A percentile compares a stretch with the other conserved stretches of the same genome.
Evolutionary conservation across 2,329 filamentous ascomycete species (phyloP).

Genomic region (Apiospora saccharicola): DNA sequence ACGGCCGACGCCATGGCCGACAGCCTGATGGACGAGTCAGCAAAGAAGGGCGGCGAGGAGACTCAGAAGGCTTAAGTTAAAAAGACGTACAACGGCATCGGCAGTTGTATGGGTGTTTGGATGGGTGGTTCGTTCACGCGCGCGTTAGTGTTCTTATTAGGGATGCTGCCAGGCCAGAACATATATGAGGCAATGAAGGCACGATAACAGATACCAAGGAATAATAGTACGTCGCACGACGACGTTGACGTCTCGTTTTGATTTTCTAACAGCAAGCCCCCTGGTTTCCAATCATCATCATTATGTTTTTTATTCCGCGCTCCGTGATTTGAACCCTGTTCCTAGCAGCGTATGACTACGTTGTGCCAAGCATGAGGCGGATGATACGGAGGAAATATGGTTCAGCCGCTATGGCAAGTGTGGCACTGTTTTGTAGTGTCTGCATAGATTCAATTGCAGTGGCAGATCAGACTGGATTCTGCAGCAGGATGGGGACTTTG

Average conservation of each 20-base stretch:
- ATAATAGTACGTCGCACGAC: slow-evolving; percentile 7
- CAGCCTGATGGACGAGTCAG: slow-evolving; percentile 50
- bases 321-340: not conserved
- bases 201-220: slow-evolving; percentile 17
- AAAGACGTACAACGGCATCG: not conserved
- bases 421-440: not conserved
- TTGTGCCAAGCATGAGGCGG: not conserved
- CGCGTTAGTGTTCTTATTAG: not conserved
- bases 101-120: not conserved
- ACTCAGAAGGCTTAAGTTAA: not conserved
- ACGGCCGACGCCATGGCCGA: slow-evolving; percentile 68
- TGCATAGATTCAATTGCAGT: not conserved
- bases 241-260: not conserved
- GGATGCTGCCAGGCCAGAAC: slow-evolving; percentile 1
- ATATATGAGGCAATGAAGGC: not conserved
- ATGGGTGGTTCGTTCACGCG: not conserved
- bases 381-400: not conserved
- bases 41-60: slow-evolving; percentile 23
- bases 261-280: not conserved
- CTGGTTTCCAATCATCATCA: not conserved
- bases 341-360: not conserved
- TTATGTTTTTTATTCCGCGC: not conserved
- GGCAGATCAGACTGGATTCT: not conserved
- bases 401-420: not conserved
- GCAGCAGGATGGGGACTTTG: not conserved